phyloP scores from a whole-genome alignment of 2,329 filamentous ascomycete genomes.

The Clonostachys solani region DNA sequence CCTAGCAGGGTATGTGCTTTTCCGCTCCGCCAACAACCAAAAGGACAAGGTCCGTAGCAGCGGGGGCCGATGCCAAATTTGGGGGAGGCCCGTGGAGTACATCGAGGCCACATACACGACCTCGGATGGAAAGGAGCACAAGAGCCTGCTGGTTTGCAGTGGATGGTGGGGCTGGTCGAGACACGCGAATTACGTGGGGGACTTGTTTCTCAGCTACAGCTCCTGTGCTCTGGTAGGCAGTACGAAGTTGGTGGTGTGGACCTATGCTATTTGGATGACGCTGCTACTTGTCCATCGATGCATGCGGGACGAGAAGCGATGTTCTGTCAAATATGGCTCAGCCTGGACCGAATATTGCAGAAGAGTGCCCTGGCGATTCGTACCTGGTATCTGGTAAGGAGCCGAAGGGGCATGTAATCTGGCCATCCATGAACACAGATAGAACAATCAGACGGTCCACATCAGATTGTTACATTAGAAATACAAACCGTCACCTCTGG shows the following conservation, averaged over 20 bases:
- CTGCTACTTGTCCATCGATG: conserved; percentile 37
- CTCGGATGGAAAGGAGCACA: conserved; percentile 30
- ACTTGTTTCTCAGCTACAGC: conserved; percentile 22
- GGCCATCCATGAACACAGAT: too few relatives aligned
- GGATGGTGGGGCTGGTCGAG: conserved; percentile 22
- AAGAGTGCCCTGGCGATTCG: conserved; percentile 32
- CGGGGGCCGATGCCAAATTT: conserved; percentile 31
- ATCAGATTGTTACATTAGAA: too few relatives aligned
- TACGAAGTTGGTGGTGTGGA: conserved; percentile 32
- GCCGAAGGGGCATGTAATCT: not conserved
- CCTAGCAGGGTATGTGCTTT: conserved; percentile 31
- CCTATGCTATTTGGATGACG: conserved; percentile 39
- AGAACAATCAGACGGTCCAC: too few relatives aligned
- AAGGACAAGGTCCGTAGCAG: conserved; percentile 34
- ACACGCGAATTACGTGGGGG: conserved; percentile 19
- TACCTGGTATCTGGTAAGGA: conserved; percentile 22
- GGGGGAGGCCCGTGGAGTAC: conserved; percentile 32
- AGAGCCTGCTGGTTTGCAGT: conserved; percentile 18
- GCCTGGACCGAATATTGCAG: conserved; percentile 36
- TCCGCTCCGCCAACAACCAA: conserved; percentile 38
- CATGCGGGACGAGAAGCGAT: conserved; percentile 37
- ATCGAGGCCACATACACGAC: conserved; percentile 33
- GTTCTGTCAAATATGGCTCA: conserved; percentile 36
- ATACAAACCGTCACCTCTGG: too few relatives aligned
- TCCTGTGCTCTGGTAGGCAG: conserved; percentile 35